Evolutionary conservation across 2,329 filamentous ascomycete species (phyloP).

Genomic region (Epichloe uncinata): DNA sequence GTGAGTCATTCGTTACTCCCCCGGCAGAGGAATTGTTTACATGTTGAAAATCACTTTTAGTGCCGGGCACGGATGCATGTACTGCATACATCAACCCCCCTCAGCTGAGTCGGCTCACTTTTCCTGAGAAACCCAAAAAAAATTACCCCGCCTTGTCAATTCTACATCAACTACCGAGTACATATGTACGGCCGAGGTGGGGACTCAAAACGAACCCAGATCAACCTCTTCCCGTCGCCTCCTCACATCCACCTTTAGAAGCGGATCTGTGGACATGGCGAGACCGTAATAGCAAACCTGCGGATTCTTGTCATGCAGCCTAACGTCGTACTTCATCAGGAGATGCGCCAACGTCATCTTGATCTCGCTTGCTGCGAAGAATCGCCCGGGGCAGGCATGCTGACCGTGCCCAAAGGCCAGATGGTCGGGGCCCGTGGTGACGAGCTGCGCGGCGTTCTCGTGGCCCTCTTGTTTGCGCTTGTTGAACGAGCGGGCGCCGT

Average conservation of each 20-base stretch:
- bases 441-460: constrained; percentile 24
- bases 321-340: constrained; percentile 33
- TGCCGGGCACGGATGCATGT: too few species aligned
- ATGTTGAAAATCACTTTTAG: too few species aligned
- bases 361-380: constrained; percentile 38
- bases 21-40: too few species aligned
- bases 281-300: background rate
- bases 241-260: background rate
- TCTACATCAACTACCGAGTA: too few species aligned
- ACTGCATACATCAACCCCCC: too few species aligned
- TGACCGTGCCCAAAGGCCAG: constrained; percentile 41
- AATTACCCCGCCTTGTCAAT: too few species aligned
- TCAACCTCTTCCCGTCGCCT: background rate
- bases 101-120: too few species aligned
- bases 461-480: constrained; percentile 23
- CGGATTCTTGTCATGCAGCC: background rate
- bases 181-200: too few species aligned
- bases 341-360: constrained; percentile 38
- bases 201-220: background rate
- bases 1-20: too few species aligned
- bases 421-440: constrained; percentile 33
- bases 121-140: too few species aligned
- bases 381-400: constrained; percentile 39
- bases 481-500: constrained; percentile 32
- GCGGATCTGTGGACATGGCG: background rate